A percentile compares a stretch with the other conserved stretches of the same genome.
Conservation (phyloP, 2,329 filamentous ascomycete genomes). For the Fusarium sp. region DNA sequence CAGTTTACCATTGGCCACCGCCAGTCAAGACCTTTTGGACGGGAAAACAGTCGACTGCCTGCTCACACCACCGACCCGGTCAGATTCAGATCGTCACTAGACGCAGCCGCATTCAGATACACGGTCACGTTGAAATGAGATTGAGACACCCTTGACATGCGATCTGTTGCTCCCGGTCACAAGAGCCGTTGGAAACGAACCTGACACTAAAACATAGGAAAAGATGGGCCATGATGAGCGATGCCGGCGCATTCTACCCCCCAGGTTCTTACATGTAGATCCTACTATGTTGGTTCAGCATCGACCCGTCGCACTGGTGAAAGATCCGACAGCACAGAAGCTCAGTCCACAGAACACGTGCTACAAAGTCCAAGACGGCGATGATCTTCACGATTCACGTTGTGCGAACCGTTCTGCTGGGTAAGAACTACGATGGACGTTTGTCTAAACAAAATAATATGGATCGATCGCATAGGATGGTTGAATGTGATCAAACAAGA, state of each 20-base stretch:
- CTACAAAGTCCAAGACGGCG: conserved; percentile 9
- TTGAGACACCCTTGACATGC: conserved; percentile 16
- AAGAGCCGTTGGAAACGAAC: conserved; percentile 20
- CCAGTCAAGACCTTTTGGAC: neutral
- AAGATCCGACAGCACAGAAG: conserved; percentile 9
- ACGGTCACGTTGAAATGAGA: conserved; percentile 7
- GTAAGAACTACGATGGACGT: conserved; percentile 11
- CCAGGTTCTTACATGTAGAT: conserved; percentile 26
- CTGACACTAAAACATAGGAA: conserved; percentile 26
- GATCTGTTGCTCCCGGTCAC: conserved; percentile 4
- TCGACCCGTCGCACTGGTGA: conserved; percentile 27
- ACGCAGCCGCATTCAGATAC: neutral
- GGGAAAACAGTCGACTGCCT: neutral
- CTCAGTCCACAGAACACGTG: conserved; percentile 35
- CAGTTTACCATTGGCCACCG: neutral
- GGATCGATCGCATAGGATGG: conserved; percentile 11
- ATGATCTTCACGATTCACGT: conserved; percentile 32
- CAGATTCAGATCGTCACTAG: conserved; percentile 11
- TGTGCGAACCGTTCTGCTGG: conserved; percentile 30
- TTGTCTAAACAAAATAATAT: conserved; percentile 15
- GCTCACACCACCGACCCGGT: conserved; percentile 4
- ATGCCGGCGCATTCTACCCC: conserved; percentile 6
- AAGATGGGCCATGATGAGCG: conserved; percentile 10
- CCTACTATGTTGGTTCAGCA: conserved; percentile 32
- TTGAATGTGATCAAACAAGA: conserved; percentile 10